Percentiles rank a stretch among this genome's conserved stretches.
Evolutionary conservation across 2,329 filamentous ascomycete genomes (phyloP).

Genomic region (Rasamsonia emersonii): DNA sequence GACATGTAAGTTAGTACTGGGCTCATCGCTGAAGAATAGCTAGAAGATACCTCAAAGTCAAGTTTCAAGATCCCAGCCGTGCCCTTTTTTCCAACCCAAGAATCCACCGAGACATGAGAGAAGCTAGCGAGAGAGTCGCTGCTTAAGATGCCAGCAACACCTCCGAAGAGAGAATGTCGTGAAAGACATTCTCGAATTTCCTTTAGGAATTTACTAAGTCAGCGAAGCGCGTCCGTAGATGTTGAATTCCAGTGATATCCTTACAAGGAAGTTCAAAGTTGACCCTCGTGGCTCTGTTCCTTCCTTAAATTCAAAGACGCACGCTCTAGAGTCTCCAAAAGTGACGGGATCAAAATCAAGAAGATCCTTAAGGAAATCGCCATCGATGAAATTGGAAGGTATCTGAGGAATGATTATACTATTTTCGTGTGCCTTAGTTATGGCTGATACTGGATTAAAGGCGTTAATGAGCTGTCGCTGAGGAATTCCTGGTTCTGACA

Average conservation of each 20-base stretch:
- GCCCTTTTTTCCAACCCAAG: constrained; percentile 19
- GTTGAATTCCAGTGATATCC: not conserved
- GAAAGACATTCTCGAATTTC: constrained; percentile 15
- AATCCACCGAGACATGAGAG: constrained; percentile 19
- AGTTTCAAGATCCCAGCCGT: constrained; percentile 16
- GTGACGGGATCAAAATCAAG: not conserved
- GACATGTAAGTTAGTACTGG: constrained; percentile 13
- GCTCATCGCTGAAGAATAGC: too few species aligned
- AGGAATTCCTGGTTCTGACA: constrained; percentile 18
- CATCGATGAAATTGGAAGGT: constrained; percentile 9
- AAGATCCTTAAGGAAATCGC: constrained; percentile 8
- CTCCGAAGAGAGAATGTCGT: constrained; percentile 12
- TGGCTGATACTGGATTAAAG: constrained; percentile 8
- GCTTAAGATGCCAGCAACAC: constrained; percentile 5
- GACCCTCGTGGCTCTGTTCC: too few species aligned
- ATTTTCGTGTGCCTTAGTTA: constrained; percentile 10
- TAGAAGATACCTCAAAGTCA: constrained; percentile 26
- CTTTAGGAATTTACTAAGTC: constrained; percentile 7
- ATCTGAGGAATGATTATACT: constrained; percentile 12
- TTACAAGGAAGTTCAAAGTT: not conserved
- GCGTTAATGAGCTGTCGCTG: constrained; percentile 2
- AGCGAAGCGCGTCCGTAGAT: not conserved
- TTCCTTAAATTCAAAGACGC: not conserved
- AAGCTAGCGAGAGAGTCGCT: constrained; percentile 29
- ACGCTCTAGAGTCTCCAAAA: not conserved